Base-by-base conservation (phyloP, 1,284 basidiomycete species). In the Peniophora sp. region DNA sequence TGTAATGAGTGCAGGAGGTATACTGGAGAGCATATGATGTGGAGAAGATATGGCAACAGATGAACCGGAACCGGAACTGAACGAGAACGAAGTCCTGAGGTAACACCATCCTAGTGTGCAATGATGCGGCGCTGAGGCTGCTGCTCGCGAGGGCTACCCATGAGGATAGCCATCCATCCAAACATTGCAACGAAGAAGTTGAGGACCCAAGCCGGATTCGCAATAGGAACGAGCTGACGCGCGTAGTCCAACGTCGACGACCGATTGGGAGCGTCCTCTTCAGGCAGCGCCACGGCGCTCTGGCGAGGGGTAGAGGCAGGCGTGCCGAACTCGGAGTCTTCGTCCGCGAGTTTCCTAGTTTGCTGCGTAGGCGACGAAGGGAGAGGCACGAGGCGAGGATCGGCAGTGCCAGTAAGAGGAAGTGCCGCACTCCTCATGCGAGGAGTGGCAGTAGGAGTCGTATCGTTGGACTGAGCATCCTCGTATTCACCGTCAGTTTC, bases 201-300 rank as follows among this genome's bases (percentile, higher is more conserved):
- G 46, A 88, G 82, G 69, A 87, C 75, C 85, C 85, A 89, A 32
- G 85, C 85, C 10, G 83, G 75, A 58, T 89, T 86, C 20, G 84
- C 80, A 14, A 77, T 61, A 32, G 83, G 82, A 22, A 85, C 64
- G 2, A 83, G 81, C 9, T 83, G 83, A 22, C 82, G 72, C 22
- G 82, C 85, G 47, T 84, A 73, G 59, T 87, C 85, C 34, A 87
- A 61, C 53, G 71, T 58, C 64, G 77, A 61, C 62, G 77, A 56
- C 57, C 71, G 58, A 34, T 64, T 62, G 47, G 64, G 65, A 36
- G 50, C 25, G 22, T 23, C 17, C 5, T 41, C 48, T 2, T 49
- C 48, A 9, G 48, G 48, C 12, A 49, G 48, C 32, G 20, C 48
- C 19, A 6, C 48, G 35, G 45, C 45, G 6, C 41, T 35, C 2